Base-by-base conservation (phyloP, 176 grass and related monocot species). In the Avena eriantha region DNA sequence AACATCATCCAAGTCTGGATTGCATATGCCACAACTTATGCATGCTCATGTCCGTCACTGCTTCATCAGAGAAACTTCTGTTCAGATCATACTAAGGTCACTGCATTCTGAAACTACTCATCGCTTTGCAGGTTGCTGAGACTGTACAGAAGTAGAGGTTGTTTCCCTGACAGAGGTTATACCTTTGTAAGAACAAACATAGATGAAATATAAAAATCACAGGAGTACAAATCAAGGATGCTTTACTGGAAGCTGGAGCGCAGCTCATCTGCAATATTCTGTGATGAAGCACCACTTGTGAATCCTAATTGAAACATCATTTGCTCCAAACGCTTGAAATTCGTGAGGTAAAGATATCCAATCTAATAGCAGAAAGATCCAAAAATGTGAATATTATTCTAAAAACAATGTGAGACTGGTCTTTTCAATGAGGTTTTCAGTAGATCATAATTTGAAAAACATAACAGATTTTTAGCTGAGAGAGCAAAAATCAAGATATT, bases 271-370 rank as follows among this genome's bases (percentile, higher is more conserved):
- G 88, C 89, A 67, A 98, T 98, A 82, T 87, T 80, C 3, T 91
- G 86, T 41, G 96, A 95, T 16, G 96, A 98, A 88, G 93, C 91
- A 56, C 96, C 96, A 53, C 87, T 95, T 55, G 94, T 93, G 71
- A 98, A 98, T 21, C 96, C 96, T 89, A 98, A 91, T 67, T 87
- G 90, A 73, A 92, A 98, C 96, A 98, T 98, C 55, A 98, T 21
- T 69, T 92, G 92, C 77, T 98, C 96, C 60, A 98, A 83, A 29
- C 96, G 92, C 81, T 95, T 92, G 86, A 87, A 87, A 84, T 98
- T 91, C 64, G 96, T 96, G 75, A 98, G 86, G 88, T 96, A 98
- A 67, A 98, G 92, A 73, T 98, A 98, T 47, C 93, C 93, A 63
- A 96, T 87, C 96, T 98, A 90, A 76, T 75, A 77, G 39, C 66